phyloP scores from a whole-genome alignment of 2,329 filamentous ascomycete species.

The Xylariaceae sp. region DNA sequence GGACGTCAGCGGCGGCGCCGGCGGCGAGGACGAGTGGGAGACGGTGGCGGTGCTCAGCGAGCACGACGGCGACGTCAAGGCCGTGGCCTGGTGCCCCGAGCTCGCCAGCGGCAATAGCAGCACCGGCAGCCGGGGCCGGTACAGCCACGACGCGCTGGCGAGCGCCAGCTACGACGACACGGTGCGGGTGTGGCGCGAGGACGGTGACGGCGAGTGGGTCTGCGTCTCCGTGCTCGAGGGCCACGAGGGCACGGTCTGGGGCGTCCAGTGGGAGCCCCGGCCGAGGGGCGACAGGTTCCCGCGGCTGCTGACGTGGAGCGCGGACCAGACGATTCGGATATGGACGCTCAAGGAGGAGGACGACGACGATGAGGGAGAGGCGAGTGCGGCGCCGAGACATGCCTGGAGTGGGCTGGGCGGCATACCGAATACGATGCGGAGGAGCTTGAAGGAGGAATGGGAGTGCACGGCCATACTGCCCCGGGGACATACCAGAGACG shows the following conservation, averaged over 20 bases:
- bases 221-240: slow-evolving; percentile 79
- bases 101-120: slow-evolving; percentile 28
- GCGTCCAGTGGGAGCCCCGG: slow-evolving; percentile 64
- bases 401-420: slow-evolving; percentile 45
- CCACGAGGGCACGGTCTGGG: slow-evolving; percentile 87
- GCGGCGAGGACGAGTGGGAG: slow-evolving; percentile 91
- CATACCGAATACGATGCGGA: slow-evolving; percentile 87
- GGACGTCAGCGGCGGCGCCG: slow-evolving; percentile 65
- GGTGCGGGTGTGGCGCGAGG: slow-evolving; percentile 83
- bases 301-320: slow-evolving; percentile 76
- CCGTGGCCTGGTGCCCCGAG: slow-evolving; percentile 84
- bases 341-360: slow-evolving; percentile 66
- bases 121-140: slow-evolving; percentile 34
- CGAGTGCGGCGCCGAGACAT: slow-evolving; percentile 30
- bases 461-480: slow-evolving; percentile 72
- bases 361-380: slow-evolving; percentile 38
- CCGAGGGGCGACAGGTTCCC: slow-evolving; percentile 42
- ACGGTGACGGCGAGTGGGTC: slow-evolving; percentile 85
- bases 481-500: slow-evolving; percentile 67
- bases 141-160: slow-evolving; percentile 69
- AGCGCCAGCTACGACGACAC: slow-evolving; percentile 94
- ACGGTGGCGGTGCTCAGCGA: slow-evolving; percentile 92
- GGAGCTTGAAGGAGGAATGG: slow-evolving; percentile 78
- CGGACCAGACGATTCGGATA: slow-evolving; percentile 73
- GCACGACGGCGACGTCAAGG: slow-evolving; percentile 93